A percentile compares a stretch with the other conserved stretches of the same genome.
Evolutionary conservation across 2,329 filamentous ascomycete species (phyloP).

Genomic region (Aspergillus fijiensis): DNA sequence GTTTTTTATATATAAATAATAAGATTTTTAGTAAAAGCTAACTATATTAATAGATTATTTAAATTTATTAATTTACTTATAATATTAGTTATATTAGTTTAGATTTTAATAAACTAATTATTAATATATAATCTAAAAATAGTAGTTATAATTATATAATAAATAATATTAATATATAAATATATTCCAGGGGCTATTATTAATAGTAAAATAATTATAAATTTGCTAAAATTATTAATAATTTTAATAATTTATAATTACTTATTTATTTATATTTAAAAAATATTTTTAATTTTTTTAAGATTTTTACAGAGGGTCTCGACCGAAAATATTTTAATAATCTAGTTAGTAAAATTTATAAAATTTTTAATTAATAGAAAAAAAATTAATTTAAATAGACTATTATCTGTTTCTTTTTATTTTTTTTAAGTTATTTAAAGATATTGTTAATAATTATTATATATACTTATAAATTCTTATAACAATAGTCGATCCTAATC

Average conservation of each 20-base stretch:
- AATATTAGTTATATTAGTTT: no score
- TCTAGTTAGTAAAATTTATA: background rate
- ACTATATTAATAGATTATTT: no score
- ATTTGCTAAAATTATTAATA: background rate
- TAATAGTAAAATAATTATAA: background rate
- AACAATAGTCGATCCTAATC: background rate
- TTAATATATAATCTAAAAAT: no score
- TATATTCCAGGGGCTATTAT: no score
- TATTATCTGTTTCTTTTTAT: background rate
- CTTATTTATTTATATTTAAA: background rate
- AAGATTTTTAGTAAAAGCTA: no score
- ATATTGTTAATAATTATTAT: background rate
- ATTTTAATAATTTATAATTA: background rate
- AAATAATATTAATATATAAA: background rate
- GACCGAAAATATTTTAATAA: background rate
- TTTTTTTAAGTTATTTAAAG: background rate
- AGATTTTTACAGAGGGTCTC: background rate
- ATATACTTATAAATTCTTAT: background rate
- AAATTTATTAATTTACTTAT: no score
- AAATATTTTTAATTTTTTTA: background rate
- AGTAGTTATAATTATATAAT: background rate
- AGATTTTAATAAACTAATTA: no score
- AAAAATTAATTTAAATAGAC: background rate
- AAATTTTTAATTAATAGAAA: background rate
- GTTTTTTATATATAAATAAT: background rate